Evolutionary conservation across 805 yeast species (phyloP), one percentile per base, ranked within the genome.

Genomic region (Starmerella geochares): DNA sequence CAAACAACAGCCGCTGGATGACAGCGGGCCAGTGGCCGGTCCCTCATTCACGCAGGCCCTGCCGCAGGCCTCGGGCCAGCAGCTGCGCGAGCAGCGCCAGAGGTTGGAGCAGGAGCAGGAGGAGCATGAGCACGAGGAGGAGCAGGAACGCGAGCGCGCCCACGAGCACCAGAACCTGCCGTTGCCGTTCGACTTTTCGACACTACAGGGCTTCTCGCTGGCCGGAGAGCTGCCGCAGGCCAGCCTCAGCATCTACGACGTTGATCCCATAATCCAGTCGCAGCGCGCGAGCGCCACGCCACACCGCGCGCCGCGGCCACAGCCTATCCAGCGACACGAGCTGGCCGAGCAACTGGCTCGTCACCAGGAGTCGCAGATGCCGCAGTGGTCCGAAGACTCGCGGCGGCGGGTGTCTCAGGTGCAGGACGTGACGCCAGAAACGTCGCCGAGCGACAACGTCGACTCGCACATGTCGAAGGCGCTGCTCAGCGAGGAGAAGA

Each of bases 401-500:
- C 28, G 45, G 3, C 43, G 45, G 3, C 45, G 45, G 5, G 35
- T 17, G 27, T 42, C 46, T 19, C 37, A 27, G 16, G 45, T 31
- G 19, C 37, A 28, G 19, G 23, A 7, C 11, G 46, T 31, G n/a
- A 31, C 37, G 21, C 35, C 46, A 13, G 37, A 42, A 14, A 14
- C 21, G 9, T 42, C 46, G 9, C 37, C 37, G 3, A 42, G 37
- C 37, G 46, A 29, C 4, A 24, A 29, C 11, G 9, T 27, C 1
- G 44, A 27, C 3, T 14, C 44, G 27, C 21, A 13, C n/a, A 9
- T 16, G n/a, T 3, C 27, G 24, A 19, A 17, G 23, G 20, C 35
- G 21, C 19, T 19, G 35, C 28, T 74, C 20, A 80, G 77, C 51
- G 74, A 73, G 40, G 92, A 83, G 61, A 90, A 86, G 67, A 76